These are phyloP conservation scores for Mortierella sp. DNA, from an alignment of 371 early-diverging fungal genomes.

Conservation along the genomic window DNA sequence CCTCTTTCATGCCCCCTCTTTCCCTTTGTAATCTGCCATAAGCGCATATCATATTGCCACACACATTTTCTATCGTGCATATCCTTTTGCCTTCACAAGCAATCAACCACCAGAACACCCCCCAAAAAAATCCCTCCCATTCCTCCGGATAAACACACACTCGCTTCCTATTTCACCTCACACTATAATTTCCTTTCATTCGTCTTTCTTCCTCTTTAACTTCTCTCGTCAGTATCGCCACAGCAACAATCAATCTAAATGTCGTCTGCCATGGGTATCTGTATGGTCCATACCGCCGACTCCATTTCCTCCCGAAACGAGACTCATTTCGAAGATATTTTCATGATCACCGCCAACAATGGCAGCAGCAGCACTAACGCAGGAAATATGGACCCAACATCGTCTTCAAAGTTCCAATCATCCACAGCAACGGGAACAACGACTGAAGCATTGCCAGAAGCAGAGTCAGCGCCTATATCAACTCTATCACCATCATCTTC, in stretches of 20 bases:
- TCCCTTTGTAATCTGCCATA: background rate
- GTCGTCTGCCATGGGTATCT: background rate
- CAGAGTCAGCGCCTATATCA: background rate
- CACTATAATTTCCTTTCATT: constrained; percentile 2
- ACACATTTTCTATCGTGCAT: background rate
- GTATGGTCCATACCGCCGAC: background rate
- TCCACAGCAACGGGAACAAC: background rate
- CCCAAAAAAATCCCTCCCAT: background rate
- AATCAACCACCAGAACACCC: background rate
- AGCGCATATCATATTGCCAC: background rate
- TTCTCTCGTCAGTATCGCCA: background rate
- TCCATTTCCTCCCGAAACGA: background rate
- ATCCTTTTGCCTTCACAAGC: background rate
- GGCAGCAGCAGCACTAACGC: background rate
- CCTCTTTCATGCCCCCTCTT: constrained; percentile 1
- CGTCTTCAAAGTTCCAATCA: background rate
- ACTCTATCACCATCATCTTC: background rate
- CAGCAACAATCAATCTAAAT: background rate
- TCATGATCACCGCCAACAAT: background rate
- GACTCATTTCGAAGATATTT: background rate
- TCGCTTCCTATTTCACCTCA: background rate
- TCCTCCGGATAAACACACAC: background rate
- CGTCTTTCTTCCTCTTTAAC: background rate
- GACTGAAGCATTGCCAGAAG: background rate
- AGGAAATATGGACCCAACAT: background rate